Evolutionary conservation across 1,139 yeast genomes (phyloP).

Genomic region (Oligophagozyma castellii): DNA sequence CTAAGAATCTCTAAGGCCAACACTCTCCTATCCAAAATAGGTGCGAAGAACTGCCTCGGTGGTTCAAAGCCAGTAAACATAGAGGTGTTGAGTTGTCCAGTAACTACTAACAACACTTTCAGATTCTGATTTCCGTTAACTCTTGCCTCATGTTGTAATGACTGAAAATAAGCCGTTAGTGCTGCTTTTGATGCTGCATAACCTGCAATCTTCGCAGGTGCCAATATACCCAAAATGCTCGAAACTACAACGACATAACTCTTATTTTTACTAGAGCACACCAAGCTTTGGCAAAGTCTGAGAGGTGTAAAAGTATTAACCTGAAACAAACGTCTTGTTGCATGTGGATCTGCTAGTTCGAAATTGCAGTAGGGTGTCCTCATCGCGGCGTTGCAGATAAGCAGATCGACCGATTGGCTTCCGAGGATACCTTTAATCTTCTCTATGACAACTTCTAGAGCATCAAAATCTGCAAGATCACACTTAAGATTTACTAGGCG

Average conservation of each 20-base stretch:
- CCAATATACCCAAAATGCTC: constrained; percentile 56
- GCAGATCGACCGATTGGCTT: constrained; percentile 29
- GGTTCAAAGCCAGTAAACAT: constrained; percentile 54
- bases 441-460: constrained; percentile 23
- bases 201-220: constrained; percentile 53
- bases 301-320: constrained; percentile 49
- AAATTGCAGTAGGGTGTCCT: constrained; percentile 35
- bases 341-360: constrained; percentile 25
- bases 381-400: constrained; percentile 68
- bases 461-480: constrained; percentile 34
- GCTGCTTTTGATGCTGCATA: constrained; percentile 62
- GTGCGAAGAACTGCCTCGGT: constrained; percentile 50
- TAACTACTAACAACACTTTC: constrained; percentile 38
- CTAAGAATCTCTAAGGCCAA: constrained; percentile 34
- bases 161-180: constrained; percentile 43
- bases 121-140: constrained; percentile 18
- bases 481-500: constrained; percentile 30
- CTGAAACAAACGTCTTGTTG: constrained; percentile 30
- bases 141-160: constrained; percentile 37
- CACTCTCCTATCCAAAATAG: constrained; percentile 33
- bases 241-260: constrained; percentile 52
- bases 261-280: constrained; percentile 11
- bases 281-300: constrained; percentile 32
- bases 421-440: constrained; percentile 25
- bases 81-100: constrained; percentile 53